Evolutionary conservation across 73 alveolate species (phyloP).

Genomic region (Halteria grandinella): DNA sequence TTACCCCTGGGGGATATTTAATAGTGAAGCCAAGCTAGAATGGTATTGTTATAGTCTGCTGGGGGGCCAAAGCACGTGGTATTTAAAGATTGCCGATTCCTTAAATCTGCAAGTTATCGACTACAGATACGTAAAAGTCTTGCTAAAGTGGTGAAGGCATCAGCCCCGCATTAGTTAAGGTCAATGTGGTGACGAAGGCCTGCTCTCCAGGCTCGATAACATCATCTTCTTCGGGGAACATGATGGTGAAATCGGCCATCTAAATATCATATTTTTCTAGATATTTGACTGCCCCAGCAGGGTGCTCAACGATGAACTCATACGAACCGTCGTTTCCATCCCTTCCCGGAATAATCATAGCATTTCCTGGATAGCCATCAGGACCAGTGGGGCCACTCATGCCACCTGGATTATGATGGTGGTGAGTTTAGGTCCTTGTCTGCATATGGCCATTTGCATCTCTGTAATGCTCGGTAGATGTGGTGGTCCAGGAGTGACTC

Average conservation of each 20-base stretch:
- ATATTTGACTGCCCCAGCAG: conserved; percentile 17
- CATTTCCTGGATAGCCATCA: conserved; percentile 24
- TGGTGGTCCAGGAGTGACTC: conserved; percentile 7
- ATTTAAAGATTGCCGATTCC: conserved; percentile 8
- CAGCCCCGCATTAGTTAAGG: conserved; percentile 1
- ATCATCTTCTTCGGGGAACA: conserved; percentile 23
- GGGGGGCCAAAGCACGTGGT: conserved; percentile 1
- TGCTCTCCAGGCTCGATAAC: conserved; percentile 37
- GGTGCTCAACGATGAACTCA: conserved; percentile 32
- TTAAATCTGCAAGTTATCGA: conserved; percentile 11
- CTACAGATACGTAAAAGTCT: conserved; percentile 2
- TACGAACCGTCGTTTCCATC: conserved; percentile 19
- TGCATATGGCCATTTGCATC: conserved; percentile 26
- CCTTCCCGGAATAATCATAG: conserved; percentile 1
- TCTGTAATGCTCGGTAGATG: conserved; percentile 23
- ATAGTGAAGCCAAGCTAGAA: neutral
- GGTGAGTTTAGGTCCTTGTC: conserved; percentile 12
- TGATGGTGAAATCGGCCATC: neutral
- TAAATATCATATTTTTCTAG: conserved; percentile 3
- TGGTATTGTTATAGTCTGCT: neutral
- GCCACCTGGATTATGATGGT: conserved; percentile 39
- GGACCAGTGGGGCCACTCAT: conserved; percentile 31
- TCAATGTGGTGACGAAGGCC: conserved; percentile 1
- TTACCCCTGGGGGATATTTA: neutral
- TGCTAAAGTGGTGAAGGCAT: conserved; percentile 28